phyloP scores from a whole-genome alignment of 805 yeast species.

The Yamadazyma kitorensis region DNA sequence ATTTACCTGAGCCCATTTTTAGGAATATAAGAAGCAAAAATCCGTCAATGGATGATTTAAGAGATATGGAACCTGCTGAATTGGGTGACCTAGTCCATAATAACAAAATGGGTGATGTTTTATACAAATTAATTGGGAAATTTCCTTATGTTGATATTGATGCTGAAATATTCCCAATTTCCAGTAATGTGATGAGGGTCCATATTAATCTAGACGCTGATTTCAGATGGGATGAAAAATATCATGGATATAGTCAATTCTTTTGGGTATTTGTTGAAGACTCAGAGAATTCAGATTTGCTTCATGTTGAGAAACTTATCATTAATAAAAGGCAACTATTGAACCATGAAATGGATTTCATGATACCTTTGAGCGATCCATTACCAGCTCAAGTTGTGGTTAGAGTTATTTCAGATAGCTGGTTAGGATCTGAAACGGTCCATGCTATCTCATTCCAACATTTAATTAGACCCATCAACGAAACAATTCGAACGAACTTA shows the following conservation, averaged over 20 bases:
- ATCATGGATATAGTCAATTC: constrained; percentile 80
- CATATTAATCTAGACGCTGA: constrained; percentile 69
- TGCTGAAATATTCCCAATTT: constrained; percentile 85
- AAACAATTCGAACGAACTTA: constrained; percentile 78
- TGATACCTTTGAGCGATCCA: constrained; percentile 88
- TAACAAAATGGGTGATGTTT: constrained; percentile 60
- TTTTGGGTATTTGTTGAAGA: constrained; percentile 95
- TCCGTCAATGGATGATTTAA: constrained; percentile 66
- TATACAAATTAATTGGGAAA: constrained; percentile 59
- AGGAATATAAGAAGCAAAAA: constrained; percentile 60
- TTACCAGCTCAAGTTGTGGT: constrained; percentile 86
- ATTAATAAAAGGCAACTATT: constrained; percentile 56
- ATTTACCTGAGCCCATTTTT: constrained; percentile 63
- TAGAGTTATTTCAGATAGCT: constrained; percentile 74
- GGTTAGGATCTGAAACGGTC: constrained; percentile 83
- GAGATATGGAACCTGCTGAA: constrained; percentile 73
- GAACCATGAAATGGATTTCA: constrained; percentile 77
- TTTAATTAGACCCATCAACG: constrained; percentile 82
- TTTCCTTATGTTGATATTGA: constrained; percentile 77
- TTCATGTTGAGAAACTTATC: constrained; percentile 81
- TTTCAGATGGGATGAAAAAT: constrained; percentile 78
- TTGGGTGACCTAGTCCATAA: constrained; percentile 91
- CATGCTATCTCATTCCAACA: constrained; percentile 87
- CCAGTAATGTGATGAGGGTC: constrained; percentile 80
- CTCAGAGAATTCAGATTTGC: constrained; percentile 64